Conservation (phyloP, 129 eudicot species). For the Helianthus annuus region HanXRQr2.0-SUNRISE NC_035447.2:60185773-60186272, state of each 20-base stretch:
- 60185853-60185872: background rate
- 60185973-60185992: background rate
- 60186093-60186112: constrained; percentile 47
- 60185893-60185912: no score
- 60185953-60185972: background rate
- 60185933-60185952: no score
- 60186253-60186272: constrained; percentile 22
- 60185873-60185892: no score
- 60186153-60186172: background rate
- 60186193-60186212: constrained; percentile 10
- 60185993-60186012: background rate
- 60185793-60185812: constrained; percentile 31
- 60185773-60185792: constrained; percentile 40
- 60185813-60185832: constrained; percentile 41
- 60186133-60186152: constrained; percentile 31
- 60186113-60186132: constrained; percentile 36
- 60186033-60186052: constrained; percentile 38
- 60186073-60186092: constrained; percentile 37
- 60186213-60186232: constrained; percentile 35
- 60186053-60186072: constrained; percentile 39
- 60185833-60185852: constrained; percentile 3
- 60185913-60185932: no score
- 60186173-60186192: constrained; percentile 3
- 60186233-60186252: constrained; percentile 21
- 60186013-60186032: constrained; percentile 32